Percentiles rank a stretch among this genome's conserved stretches.
Evolutionary conservation across 2,329 filamentous ascomycete species (phyloP).

Genomic region (Penicillium fuscoglaucum): DNA sequence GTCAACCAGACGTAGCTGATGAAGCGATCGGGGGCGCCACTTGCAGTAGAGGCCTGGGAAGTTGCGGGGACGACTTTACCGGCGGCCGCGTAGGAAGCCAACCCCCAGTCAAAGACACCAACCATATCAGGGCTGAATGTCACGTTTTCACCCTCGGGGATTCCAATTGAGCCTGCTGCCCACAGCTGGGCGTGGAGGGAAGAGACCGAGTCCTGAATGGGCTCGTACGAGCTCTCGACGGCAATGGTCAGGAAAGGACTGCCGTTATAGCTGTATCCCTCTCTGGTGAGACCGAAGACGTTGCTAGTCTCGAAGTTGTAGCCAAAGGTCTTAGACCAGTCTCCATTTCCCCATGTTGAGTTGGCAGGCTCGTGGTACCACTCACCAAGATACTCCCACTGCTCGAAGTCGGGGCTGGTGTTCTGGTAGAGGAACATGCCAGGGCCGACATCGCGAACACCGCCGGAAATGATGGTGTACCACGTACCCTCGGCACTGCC

Average conservation of each 20-base stretch:
- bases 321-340: background rate
- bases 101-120: background rate
- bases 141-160: background rate
- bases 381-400: background rate
- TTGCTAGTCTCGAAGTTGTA: background rate
- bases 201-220: background rate
- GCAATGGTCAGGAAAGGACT: background rate
- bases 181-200: background rate
- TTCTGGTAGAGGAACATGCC: background rate
- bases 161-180: background rate
- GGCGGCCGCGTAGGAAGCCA: background rate
- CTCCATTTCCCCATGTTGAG: background rate
- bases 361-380: background rate
- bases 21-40: background rate
- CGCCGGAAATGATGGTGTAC: background rate
- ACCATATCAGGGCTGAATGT: background rate
- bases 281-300: background rate
- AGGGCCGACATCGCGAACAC: background rate
- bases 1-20: background rate
- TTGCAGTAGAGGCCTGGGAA: background rate
- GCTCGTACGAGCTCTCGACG: background rate
- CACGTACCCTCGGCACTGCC: background rate
- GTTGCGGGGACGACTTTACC: background rate
- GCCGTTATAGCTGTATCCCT: background rate
- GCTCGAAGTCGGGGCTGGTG: background rate